Conservation (phyloP, 192 early-diverging fungal genomes). For the Podila epicladia region DNA sequence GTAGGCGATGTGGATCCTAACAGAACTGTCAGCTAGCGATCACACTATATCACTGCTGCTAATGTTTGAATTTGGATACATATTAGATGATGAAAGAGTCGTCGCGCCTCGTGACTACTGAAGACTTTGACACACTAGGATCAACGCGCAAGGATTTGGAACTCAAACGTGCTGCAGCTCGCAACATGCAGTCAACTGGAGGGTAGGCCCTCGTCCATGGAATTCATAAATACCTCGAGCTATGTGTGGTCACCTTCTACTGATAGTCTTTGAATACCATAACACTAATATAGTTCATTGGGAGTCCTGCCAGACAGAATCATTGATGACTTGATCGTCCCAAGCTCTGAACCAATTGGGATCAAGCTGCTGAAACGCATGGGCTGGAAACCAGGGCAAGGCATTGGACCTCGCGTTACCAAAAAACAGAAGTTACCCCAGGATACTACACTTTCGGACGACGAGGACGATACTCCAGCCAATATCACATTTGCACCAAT, state of each 20-base stretch:
- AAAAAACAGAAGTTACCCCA: constrained; percentile 37
- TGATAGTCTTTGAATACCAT: background rate
- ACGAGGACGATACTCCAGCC: constrained; percentile 60
- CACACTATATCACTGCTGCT: background rate
- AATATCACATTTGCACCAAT: constrained; percentile 72
- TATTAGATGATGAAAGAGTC: constrained; percentile 58
- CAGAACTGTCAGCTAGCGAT: too few species aligned
- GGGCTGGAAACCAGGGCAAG: constrained; percentile 92
- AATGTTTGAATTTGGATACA: background rate
- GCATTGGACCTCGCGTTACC: constrained; percentile 77
- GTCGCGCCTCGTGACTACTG: constrained; percentile 65
- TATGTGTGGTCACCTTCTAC: background rate
- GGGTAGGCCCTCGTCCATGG: constrained; percentile 36
- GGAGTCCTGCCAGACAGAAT: constrained; percentile 57
- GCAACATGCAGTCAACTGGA: constrained; percentile 55
- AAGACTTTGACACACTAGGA: constrained; percentile 75
- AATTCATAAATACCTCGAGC: background rate
- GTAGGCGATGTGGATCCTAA: constrained; percentile 36
- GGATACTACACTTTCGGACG: constrained; percentile 21
- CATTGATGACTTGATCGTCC: constrained; percentile 69
- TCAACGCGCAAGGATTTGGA: constrained; percentile 69
- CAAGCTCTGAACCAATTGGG: constrained; percentile 68
- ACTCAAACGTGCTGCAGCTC: constrained; percentile 53
- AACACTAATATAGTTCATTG: constrained; percentile 22
- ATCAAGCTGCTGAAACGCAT: constrained; percentile 76